Base-by-base conservation (phyloP, 306 rosid genomes). In the Fragaria iinumae region DNA sequence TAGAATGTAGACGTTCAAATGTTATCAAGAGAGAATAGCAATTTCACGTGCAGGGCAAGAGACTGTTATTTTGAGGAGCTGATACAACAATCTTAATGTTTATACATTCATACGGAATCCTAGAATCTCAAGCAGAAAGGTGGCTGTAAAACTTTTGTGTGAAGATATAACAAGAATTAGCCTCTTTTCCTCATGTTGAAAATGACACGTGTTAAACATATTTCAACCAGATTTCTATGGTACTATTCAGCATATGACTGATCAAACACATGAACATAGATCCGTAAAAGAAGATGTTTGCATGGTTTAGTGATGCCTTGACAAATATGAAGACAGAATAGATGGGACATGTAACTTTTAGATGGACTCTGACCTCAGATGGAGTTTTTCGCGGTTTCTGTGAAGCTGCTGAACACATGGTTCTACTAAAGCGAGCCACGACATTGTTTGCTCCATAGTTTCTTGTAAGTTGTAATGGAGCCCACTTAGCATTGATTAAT, bases 321-420 rank as follows among this genome's bases (percentile, higher is more conserved):
- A 74, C 41, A 59, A 74, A 41, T 29, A 41, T 27, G 27, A 8
- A 45, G 43, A 1, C 38, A 41, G 6, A 59, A 3, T 41, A 32
- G 0, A 50, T 47, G 2, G 13, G 34, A 60, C 27, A 25, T 64
- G 69, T 67, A 43, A 71, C 55, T 48, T 48, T 3, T 13, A 14
- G 18, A 20, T n/a, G 77, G 47, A 73, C 39, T 48, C 81, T 60
- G 68, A 84, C 87, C 91, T 89, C 81, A 45, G 85, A 81, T 66
- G 82, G 4, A 34, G 53, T 76, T 87, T 70, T 64, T 68, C 84
- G 74, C 2, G 47, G 81, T 79, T 85, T 69, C 52, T 79, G 55
- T 47, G 91, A 85, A 75, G 97, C 84, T 73, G 65, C 81, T 17
- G 97, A 92, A 60, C 96, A 92, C 74, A 87, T 53, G 47, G 83